phyloP scores from a whole-genome alignment of 257 asterid species.

The Rehmannia glutinosa region DNA sequence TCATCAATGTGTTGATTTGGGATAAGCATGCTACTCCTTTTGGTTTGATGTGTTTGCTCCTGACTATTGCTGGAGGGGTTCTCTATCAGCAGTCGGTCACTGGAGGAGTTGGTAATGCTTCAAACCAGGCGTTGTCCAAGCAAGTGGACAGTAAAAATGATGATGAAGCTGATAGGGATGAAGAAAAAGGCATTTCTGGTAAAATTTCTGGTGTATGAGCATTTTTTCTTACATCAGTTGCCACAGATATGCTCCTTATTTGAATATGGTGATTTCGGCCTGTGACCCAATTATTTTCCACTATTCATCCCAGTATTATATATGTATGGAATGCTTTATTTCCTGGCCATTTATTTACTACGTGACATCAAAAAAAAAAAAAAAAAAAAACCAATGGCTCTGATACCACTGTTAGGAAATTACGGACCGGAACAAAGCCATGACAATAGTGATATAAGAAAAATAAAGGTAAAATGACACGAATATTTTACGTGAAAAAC shows the following conservation, averaged over 20 bases:
- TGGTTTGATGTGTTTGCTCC: slow-evolving; percentile 76
- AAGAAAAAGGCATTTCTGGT: slow-evolving; percentile 50
- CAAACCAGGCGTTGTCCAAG: slow-evolving; percentile 35
- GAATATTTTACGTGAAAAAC: too few species aligned
- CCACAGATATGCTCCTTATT: slow-evolving; percentile 14
- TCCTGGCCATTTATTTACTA: neutral
- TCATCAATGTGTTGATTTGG: slow-evolving; percentile 89
- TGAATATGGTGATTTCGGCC: slow-evolving; percentile 6
- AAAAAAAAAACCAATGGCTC: too few species aligned
- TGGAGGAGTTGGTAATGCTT: slow-evolving; percentile 41
- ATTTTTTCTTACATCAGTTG: slow-evolving; percentile 8
- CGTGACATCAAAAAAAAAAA: neutral
- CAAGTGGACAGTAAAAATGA: slow-evolving; percentile 31
- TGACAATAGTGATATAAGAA: too few species aligned
- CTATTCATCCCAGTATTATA: slow-evolving; percentile 3
- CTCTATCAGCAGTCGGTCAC: slow-evolving; percentile 96
- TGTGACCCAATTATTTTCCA: neutral
- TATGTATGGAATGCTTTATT: slow-evolving; percentile 1
- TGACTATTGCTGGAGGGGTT: slow-evolving; percentile 77
- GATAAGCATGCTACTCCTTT: slow-evolving; percentile 93
- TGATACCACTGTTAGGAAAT: too few species aligned
- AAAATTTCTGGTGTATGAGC: slow-evolving; percentile 53
- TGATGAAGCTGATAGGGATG: slow-evolving; percentile 39
- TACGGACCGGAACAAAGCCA: too few species aligned
- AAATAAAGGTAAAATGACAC: too few species aligned